These are phyloP conservation scores for Cercospora sp. DNA, from an alignment of 2,329 filamentous ascomycete species.

Conservation along the genomic window DNA sequence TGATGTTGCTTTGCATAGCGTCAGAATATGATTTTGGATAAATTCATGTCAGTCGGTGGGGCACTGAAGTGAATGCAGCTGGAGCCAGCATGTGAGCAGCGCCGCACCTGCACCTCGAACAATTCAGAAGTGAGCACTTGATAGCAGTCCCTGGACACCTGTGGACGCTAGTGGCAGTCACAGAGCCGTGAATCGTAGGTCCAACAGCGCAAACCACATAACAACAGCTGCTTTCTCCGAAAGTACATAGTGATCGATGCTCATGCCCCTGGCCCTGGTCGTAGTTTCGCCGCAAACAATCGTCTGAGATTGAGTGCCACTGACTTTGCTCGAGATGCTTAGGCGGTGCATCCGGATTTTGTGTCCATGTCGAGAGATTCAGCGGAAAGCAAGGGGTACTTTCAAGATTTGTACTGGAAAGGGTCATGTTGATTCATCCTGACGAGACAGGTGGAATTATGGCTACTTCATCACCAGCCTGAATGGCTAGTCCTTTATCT, in stretches of 20 bases:
- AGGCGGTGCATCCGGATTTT: not conserved
- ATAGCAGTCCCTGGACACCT: not conserved
- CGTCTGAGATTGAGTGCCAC: not conserved
- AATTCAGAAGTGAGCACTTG: not conserved
- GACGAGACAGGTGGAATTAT: constrained; percentile 88
- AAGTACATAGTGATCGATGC: not conserved
- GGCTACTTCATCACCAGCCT: constrained; percentile 78
- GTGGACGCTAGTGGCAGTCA: not conserved
- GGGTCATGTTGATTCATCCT: constrained; percentile 53
- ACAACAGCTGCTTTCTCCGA: not conserved
- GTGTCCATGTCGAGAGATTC: not conserved
- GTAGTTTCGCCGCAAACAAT: not conserved
- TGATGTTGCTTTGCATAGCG: not conserved
- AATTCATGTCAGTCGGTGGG: not conserved
- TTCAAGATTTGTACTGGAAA: not conserved
- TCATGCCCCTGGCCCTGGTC: not conserved
- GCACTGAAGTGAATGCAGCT: not conserved
- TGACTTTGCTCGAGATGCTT: not conserved
- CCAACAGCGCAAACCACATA: not conserved
- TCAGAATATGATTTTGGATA: not conserved
- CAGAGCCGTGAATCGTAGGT: not conserved
- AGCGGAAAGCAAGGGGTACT: not conserved
- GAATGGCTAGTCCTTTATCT: constrained; percentile 54
- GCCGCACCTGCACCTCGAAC: not conserved
- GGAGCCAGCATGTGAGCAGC: not conserved